A percentile compares a stretch with the other conserved stretches of the same genome.
Evolutionary conservation across 2,329 filamentous ascomycete genomes (phyloP).

Genomic region (Bisporella sp.): DNA sequence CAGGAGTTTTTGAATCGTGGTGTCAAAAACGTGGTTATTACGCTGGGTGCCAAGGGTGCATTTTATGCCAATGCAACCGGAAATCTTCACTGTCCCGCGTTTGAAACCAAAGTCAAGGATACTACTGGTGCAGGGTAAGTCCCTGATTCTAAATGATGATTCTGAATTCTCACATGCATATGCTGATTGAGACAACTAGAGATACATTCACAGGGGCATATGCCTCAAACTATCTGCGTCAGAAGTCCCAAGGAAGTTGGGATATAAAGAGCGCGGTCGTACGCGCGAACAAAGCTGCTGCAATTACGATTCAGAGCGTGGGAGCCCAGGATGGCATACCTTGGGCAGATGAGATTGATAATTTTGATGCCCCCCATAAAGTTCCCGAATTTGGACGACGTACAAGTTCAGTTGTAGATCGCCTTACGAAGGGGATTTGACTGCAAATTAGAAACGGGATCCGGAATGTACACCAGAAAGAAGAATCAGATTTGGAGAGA

Average conservation of each 20-base stretch:
- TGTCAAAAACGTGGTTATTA: constrained; percentile 3
- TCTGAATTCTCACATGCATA: too few species aligned
- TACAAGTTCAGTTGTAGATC: too few species aligned
- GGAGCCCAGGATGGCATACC: neutral
- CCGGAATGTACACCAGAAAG: too few species aligned
- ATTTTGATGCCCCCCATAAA: too few species aligned
- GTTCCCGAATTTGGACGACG: too few species aligned
- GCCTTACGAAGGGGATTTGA: too few species aligned
- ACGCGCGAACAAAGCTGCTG: neutral
- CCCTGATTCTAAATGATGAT: too few species aligned
- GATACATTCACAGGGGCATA: neutral
- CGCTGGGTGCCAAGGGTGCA: neutral
- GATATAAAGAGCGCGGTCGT: constrained; percentile 1
- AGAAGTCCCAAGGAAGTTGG: neutral
- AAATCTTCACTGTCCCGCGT: neutral
- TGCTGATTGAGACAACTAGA: neutral
- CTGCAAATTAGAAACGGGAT: too few species aligned
- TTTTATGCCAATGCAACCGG: neutral
- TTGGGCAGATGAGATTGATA: neutral
- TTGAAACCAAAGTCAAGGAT: neutral
- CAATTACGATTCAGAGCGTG: neutral
- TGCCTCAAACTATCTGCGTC: neutral
- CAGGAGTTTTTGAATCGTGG: neutral
- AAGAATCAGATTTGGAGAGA: too few species aligned
- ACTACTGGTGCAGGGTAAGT: constrained; percentile 2